Percentiles rank a stretch among this genome's conserved stretches.
These are phyloP conservation scores for Rutstroemia sp. DNA, from an alignment of 2,329 filamentous ascomycete genomes.

Conservation along the genomic window DNA sequence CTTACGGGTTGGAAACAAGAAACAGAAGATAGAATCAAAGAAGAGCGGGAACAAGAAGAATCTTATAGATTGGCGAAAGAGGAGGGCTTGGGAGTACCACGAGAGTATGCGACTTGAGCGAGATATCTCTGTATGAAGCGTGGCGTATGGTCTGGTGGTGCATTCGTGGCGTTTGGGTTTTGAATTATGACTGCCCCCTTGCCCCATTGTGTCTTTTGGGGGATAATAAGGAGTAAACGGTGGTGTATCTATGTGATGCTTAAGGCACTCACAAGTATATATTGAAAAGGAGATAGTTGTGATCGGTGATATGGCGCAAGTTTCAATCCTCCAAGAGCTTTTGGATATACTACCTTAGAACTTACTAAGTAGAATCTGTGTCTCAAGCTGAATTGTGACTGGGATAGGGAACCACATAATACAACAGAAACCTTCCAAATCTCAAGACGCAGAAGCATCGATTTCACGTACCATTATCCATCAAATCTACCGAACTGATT, in stretches of 20 bases:
- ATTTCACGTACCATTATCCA: too few relatives aligned
- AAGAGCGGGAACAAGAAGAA: slow-evolving; percentile 53
- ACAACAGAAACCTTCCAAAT: too few relatives aligned
- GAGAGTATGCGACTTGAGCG: slow-evolving; percentile 36
- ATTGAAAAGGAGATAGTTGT: too few relatives aligned
- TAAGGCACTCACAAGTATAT: too few relatives aligned
- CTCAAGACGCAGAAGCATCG: too few relatives aligned
- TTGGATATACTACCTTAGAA: too few relatives aligned
- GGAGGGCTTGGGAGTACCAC: slow-evolving; percentile 47
- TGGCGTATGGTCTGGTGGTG: slow-evolving; percentile 6
- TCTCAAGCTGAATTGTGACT: too few relatives aligned
- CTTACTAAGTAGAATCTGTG: too few relatives aligned
- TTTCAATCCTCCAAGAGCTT: too few relatives aligned
- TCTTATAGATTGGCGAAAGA: slow-evolving; percentile 45
- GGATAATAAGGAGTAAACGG: neutral
- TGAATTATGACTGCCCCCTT: neutral
- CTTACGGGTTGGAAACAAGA: slow-evolving; percentile 60
- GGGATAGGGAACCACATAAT: too few relatives aligned
- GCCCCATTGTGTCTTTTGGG: neutral
- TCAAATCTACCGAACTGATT: too few relatives aligned
- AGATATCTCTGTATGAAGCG: slow-evolving; percentile 11
- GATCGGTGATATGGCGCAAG: too few relatives aligned
- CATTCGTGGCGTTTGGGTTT: neutral
- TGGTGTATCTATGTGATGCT: neutral
- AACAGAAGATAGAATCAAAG: slow-evolving; percentile 59